A percentile compares a stretch with the other conserved stretches of the same genome.
phyloP scores from a whole-genome alignment of 257 asterid genomes.

The Nicotiana tomentosiformis region DNA sequence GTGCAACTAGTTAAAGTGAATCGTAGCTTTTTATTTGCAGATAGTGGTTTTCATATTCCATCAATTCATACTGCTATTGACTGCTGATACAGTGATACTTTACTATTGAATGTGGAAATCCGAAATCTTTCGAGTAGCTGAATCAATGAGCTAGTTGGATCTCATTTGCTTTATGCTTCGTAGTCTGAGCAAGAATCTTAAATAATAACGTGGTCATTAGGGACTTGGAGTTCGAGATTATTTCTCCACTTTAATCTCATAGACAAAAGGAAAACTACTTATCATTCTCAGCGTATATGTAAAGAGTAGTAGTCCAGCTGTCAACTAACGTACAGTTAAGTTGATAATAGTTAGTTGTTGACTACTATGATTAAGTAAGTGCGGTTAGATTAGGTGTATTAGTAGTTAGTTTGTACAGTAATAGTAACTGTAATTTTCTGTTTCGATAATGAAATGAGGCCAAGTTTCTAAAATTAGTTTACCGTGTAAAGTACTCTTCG shows the following conservation, averaged over 20 bases:
- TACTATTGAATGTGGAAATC: not conserved
- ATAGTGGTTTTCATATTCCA: not conserved
- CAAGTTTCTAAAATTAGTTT: too few relatives aligned
- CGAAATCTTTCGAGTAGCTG: not conserved
- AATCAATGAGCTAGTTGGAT: not conserved
- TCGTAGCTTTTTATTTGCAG: slow-evolving; percentile 1
- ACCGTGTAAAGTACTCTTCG: too few relatives aligned
- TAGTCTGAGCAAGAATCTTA: slow-evolving; percentile 7
- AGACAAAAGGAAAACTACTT: not conserved
- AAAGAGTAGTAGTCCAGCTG: too few relatives aligned
- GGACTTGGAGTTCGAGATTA: not conserved
- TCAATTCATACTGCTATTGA: not conserved
- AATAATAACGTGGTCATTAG: not conserved
- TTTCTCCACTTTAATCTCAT: not conserved
- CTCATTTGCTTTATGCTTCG: not conserved
- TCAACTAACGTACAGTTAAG: too few relatives aligned
- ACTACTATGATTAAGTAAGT: too few relatives aligned
- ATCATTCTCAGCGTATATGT: too few relatives aligned
- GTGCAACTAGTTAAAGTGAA: slow-evolving; percentile 16
- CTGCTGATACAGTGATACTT: not conserved
- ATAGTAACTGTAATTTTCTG: too few relatives aligned
- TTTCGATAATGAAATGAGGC: too few relatives aligned
- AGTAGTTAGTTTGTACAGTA: too few relatives aligned
- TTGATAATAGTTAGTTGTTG: too few relatives aligned
- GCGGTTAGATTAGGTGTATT: too few relatives aligned